Conservation (phyloP, 352 stramenopile species). For the Phytophthora fragariaefolia region DNA sequence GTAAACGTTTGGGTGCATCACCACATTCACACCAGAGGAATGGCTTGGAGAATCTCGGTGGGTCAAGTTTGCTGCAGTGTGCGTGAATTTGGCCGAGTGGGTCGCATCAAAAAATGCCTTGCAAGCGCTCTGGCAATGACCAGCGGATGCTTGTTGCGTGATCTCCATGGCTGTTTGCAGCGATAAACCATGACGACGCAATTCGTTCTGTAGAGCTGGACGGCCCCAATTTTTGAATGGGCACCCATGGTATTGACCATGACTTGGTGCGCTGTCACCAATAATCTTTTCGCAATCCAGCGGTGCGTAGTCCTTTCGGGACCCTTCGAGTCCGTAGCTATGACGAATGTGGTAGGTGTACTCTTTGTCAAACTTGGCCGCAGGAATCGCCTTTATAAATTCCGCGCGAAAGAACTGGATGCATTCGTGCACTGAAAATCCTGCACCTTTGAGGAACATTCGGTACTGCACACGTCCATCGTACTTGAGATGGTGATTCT, state of each 20-base stretch:
- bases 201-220: constrained; percentile 46
- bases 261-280: constrained; percentile 41
- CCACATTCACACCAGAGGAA: constrained; percentile 6
- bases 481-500: constrained; percentile 88
- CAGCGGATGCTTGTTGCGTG: constrained; percentile 34
- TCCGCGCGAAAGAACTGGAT: constrained; percentile 80
- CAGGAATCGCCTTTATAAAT: constrained; percentile 66
- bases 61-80: not conserved
- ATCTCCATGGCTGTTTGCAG: constrained; percentile 37
- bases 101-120: constrained; percentile 54
- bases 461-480: constrained; percentile 85
- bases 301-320: constrained; percentile 73
- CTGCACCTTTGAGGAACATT: constrained; percentile 86
- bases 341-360: constrained; percentile 91
- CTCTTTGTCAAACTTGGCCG: constrained; percentile 80
- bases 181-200: constrained; percentile 40
- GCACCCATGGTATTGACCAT: constrained; percentile 84
- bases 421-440: constrained; percentile 79
- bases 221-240: constrained; percentile 82
- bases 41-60: constrained; percentile 8
- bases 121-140: constrained; percentile 54
- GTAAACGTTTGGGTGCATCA: constrained; percentile 70
- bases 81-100: constrained; percentile 27
- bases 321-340: constrained; percentile 85
- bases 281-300: constrained; percentile 70